Evolutionary conservation across 805 yeast genomes (phyloP).

Genomic region (Candida boleticola): DNA sequence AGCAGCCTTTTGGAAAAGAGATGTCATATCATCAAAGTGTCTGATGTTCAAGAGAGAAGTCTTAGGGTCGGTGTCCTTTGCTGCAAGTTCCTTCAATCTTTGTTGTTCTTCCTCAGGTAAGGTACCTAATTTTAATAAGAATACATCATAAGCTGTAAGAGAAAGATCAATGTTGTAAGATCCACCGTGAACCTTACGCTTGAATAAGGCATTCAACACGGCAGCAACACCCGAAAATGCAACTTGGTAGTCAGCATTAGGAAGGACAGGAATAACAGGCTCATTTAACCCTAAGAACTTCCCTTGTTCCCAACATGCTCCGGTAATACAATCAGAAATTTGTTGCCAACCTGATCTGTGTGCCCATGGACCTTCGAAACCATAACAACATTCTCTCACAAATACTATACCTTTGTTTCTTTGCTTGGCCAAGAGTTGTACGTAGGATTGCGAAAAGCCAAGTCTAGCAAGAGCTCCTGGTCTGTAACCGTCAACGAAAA

Average conservation of each 20-base stretch:
- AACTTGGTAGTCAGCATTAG: conserved; percentile 35
- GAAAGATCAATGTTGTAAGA: conserved; percentile 6
- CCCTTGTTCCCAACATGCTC: conserved; percentile 33
- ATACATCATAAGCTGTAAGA: conserved; percentile 14
- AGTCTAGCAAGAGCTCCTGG: conserved; percentile 25
- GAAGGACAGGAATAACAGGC: conserved; percentile 36
- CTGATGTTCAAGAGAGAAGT: conserved; percentile 7
- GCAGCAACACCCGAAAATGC: conserved; percentile 33
- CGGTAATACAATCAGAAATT: conserved; percentile 32
- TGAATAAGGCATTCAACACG: conserved; percentile 23
- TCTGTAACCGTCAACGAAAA: conserved; percentile 31
- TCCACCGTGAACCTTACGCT: conserved; percentile 27
- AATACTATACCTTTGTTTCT: conserved; percentile 31
- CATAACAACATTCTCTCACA: conserved; percentile 31
- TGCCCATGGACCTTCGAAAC: conserved; percentile 28
- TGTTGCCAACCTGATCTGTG: conserved; percentile 38
- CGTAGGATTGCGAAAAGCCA: conserved; percentile 27
- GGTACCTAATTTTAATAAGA: conserved; percentile 23
- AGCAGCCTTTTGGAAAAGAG: conserved; percentile 11
- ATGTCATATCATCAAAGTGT: conserved; percentile 14
- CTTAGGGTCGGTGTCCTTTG: not conserved
- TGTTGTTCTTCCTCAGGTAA: conserved; percentile 10
- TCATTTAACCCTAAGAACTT: conserved; percentile 21
- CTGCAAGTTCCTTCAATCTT: conserved; percentile 5
- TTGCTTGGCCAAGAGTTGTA: conserved; percentile 21